phyloP scores from a whole-genome alignment of 2,329 filamentous ascomycete genomes.

The Triangularia verruculosa region DNA sequence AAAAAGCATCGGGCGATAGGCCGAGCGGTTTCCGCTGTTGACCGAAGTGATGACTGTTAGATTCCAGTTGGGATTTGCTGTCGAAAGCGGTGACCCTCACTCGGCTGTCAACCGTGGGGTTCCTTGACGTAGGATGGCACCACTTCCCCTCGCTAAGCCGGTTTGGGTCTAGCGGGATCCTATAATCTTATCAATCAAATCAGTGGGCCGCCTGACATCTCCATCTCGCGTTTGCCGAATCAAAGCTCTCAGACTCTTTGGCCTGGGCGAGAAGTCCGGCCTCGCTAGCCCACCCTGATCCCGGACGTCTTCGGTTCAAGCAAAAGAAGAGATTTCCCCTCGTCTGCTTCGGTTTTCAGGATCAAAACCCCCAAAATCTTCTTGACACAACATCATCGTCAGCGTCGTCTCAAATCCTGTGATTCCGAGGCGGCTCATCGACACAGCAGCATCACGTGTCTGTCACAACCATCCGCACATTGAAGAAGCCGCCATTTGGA shows the following conservation, averaged over 20 bases:
- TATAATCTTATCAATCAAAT: conserved; percentile 33
- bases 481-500: not conserved
- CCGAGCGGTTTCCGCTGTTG: not conserved
- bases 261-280: conserved; percentile 13
- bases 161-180: conserved; percentile 9
- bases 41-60: not conserved
- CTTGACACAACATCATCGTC: not conserved
- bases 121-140: conserved; percentile 4
- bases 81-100: not conserved
- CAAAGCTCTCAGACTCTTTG: conserved; percentile 13
- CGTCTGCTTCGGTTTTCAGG: not conserved
- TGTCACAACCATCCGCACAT: not conserved
- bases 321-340: not conserved
- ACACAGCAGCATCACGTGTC: not conserved
- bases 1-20: not conserved
- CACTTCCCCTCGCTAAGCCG: conserved; percentile 12
- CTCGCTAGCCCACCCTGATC: conserved; percentile 15
- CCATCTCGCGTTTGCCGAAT: conserved; percentile 20
- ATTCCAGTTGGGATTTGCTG: conserved; percentile 1
- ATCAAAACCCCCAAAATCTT: not conserved
- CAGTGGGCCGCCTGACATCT: conserved; percentile 23
- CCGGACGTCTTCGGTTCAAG: conserved; percentile 12
- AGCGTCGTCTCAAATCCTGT: not conserved
- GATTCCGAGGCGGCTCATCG: not conserved
- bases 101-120: not conserved